Evolutionary conservation across 768 basidiomycete genomes (phyloP).

Genomic region (Macrolepiota fuliginosa): DNA sequence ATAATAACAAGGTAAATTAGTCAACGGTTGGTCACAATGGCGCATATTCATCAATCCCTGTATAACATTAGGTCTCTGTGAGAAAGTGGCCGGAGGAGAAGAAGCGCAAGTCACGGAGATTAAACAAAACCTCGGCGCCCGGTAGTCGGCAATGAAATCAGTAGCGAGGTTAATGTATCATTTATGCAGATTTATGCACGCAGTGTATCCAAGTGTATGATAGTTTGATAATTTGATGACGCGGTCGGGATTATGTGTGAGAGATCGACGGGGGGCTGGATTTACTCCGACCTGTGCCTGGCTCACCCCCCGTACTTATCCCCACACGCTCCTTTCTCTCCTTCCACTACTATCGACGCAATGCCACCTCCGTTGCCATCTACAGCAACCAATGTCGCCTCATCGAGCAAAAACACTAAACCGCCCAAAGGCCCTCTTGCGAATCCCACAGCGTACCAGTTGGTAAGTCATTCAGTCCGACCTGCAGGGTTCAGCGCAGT

Average conservation of each 20-base stretch:
- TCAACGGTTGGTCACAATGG: not conserved
- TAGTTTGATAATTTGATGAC: not conserved
- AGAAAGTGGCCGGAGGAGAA: conserved; percentile 8
- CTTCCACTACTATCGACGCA: not conserved
- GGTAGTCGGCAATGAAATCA: not conserved
- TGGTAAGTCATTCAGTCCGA: conserved; percentile 30
- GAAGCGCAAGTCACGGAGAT: conserved; percentile 6
- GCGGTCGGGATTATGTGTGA: not conserved
- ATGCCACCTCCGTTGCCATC: conserved; percentile 1
- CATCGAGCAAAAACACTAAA: conserved; percentile 3
- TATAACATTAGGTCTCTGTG: not conserved
- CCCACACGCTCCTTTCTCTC: not conserved
- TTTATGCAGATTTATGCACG: not conserved
- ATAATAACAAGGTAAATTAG: not conserved
- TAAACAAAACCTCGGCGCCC: not conserved
- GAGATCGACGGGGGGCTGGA: not conserved
- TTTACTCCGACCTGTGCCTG: conserved; percentile 5
- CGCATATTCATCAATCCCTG: not conserved
- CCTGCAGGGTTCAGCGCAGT: not conserved
- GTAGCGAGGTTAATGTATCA: not conserved
- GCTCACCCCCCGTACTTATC: not conserved
- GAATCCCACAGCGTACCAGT: conserved; percentile 38
- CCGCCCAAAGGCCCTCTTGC: conserved; percentile 18
- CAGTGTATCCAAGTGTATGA: not conserved
- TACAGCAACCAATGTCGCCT: not conserved